These are phyloP conservation scores for Thymus quinquecostatus DNA, from an alignment of 257 asterid species.

Conservation along the genomic window DNA sequence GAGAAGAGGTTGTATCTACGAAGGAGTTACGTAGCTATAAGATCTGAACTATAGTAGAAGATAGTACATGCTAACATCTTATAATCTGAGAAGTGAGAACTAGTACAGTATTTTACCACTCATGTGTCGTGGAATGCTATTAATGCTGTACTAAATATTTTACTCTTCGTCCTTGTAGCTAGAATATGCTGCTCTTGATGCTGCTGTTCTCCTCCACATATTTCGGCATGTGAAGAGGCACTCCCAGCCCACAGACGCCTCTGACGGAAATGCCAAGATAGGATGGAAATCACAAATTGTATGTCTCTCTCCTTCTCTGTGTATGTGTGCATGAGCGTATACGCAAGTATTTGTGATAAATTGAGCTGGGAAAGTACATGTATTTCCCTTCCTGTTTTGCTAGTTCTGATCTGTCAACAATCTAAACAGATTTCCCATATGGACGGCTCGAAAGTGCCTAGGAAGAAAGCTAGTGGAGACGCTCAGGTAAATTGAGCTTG, in stretches of 20 bases:
- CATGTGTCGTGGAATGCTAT: conserved; percentile 6
- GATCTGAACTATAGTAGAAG: not conserved
- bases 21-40: not conserved
- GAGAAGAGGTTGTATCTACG: not conserved
- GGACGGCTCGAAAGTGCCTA: conserved; percentile 46
- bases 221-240: conserved; percentile 70
- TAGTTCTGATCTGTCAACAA: conserved; percentile 2
- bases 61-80: no score
- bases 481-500: not conserved
- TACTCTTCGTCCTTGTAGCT: conserved; percentile 48
- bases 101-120: not conserved
- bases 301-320: conserved; percentile 30
- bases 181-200: conserved; percentile 98
- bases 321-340: not conserved
- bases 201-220: conserved; percentile 88
- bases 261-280: conserved; percentile 54
- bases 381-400: not conserved
- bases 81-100: not conserved
- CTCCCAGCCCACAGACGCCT: conserved; percentile 44
- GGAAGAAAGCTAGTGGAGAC: conserved; percentile 37
- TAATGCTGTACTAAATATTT: not conserved
- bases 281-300: conserved; percentile 96
- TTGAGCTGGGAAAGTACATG: not conserved
- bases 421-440: conserved; percentile 64
- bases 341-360: no score